Evolutionary conservation across 2,329 filamentous ascomycete species (phyloP).

Genomic region (Sphaceloma murrayae): DNA sequence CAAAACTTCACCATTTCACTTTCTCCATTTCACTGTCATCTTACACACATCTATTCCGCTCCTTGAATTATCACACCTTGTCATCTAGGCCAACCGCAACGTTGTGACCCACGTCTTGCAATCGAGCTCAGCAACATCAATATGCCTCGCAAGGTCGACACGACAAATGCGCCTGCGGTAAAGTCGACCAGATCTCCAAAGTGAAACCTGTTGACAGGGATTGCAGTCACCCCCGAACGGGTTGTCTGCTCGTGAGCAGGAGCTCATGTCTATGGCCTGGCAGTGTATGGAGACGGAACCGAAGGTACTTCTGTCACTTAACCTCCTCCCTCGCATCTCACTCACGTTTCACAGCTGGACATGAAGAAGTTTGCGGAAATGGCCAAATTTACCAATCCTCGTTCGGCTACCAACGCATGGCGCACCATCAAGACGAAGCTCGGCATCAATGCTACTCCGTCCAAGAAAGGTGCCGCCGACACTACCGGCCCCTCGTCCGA

Average conservation of each 20-base stretch:
- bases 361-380: conserved; percentile 23
- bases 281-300: conserved; percentile 25
- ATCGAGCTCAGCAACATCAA: too few species aligned
- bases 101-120: too few species aligned
- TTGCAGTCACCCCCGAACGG: too few species aligned
- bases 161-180: not conserved
- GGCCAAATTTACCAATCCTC: conserved; percentile 22
- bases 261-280: conserved; percentile 24
- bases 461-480: conserved; percentile 4
- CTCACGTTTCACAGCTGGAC: conserved; percentile 23
- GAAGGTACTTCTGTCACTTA: conserved; percentile 20
- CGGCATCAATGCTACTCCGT: not conserved
- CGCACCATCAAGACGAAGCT: conserved; percentile 28
- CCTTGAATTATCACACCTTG: too few species aligned
- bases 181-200: too few species aligned
- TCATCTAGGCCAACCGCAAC: too few species aligned
- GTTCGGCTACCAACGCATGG: conserved; percentile 28
- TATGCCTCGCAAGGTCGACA: conserved; percentile 5
- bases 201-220: too few species aligned
- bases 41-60: not conserved
- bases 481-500: not conserved
- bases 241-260: conserved; percentile 22
- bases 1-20: not conserved
- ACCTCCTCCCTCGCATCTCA: not conserved
- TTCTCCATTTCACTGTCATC: not conserved